Evolutionary conservation across 371 early-diverging fungal species (phyloP).

Genomic region (Quaeritorhiza haematococci): DNA sequence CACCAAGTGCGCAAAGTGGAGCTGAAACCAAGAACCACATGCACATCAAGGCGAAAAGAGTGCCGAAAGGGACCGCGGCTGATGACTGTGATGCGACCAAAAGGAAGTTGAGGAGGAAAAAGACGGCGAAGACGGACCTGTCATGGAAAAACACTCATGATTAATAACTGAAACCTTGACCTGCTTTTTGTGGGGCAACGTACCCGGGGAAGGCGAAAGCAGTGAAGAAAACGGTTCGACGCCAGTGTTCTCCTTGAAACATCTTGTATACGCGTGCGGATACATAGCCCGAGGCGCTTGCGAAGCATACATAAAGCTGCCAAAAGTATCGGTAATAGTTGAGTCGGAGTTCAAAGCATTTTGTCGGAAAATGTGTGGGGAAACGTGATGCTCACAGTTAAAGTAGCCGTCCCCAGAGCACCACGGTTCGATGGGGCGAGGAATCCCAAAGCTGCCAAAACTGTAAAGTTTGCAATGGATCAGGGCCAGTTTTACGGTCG

Average conservation of each 20-base stretch:
- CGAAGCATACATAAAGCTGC: slow-evolving; percentile 84
- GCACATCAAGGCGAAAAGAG: slow-evolving; percentile 75
- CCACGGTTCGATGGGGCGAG: slow-evolving; percentile 93
- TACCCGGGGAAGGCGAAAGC: slow-evolving; percentile 80
- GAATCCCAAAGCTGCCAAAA: slow-evolving; percentile 94
- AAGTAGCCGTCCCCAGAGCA: slow-evolving; percentile 80
- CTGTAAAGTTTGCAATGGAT: slow-evolving; percentile 27
- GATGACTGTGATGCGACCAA: slow-evolving; percentile 81
- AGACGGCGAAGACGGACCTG: slow-evolving; percentile 59
- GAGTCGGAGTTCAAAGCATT: no score
- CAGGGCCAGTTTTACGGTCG: no score
- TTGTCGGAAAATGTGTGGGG: no score
- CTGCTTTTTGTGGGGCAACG: not conserved
- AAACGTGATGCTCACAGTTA: no score
- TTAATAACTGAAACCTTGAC: not conserved
- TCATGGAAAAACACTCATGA: not conserved
- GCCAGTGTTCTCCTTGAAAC: slow-evolving; percentile 85
- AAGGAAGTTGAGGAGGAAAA: slow-evolving; percentile 85
- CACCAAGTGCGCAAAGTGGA: slow-evolving; percentile 84
- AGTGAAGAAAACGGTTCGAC: slow-evolving; percentile 73
- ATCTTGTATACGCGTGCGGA: slow-evolving; percentile 91
- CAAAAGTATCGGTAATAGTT: no score
- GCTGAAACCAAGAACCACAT: slow-evolving; percentile 86
- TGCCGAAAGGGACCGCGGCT: slow-evolving; percentile 88
- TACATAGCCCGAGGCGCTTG: slow-evolving; percentile 77